Evolutionary conservation across 768 basidiomycete genomes (phyloP).

Genomic region (Psilocybe azurescens): DNA sequence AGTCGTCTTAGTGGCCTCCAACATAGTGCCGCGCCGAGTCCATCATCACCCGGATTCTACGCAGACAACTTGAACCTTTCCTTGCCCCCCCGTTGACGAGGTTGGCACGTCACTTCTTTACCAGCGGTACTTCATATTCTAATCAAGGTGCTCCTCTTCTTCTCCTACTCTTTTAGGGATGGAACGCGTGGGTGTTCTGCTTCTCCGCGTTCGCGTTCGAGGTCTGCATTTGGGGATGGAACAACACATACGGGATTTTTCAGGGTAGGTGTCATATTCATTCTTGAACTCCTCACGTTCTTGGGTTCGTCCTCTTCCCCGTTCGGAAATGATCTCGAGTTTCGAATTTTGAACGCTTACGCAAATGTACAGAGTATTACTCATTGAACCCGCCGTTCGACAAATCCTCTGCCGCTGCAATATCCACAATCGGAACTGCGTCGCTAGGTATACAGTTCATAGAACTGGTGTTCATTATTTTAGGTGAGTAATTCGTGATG

Average conservation of each 20-base stretch:
- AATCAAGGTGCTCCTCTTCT: neutral
- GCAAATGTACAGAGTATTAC: constrained; percentile 3
- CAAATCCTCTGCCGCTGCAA: constrained; percentile 1
- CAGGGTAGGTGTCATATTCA: neutral
- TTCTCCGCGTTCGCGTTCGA: constrained; percentile 3
- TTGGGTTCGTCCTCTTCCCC: neutral
- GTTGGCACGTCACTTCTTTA: neutral
- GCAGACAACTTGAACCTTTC: neutral
- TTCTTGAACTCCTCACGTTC: neutral
- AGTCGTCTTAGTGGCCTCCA: too few species aligned
- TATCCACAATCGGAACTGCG: constrained; percentile 9
- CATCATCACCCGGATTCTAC: neutral
- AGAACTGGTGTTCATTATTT: neutral
- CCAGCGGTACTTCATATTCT: too few species aligned
- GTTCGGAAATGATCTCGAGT: neutral
- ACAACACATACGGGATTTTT: constrained; percentile 11
- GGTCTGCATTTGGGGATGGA: constrained; percentile 10
- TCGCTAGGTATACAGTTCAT: constrained; percentile 13
- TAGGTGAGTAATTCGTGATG: neutral
- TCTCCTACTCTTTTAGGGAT: neutral
- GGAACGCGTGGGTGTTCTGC: constrained; percentile 6
- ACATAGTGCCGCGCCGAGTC: too few species aligned
- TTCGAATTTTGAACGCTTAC: neutral
- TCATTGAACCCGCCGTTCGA: constrained; percentile 11
- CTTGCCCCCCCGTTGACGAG: neutral